Evolutionary conservation across 352 stramenopile species (phyloP).

Genomic region (Pythium aquatile): DNA sequence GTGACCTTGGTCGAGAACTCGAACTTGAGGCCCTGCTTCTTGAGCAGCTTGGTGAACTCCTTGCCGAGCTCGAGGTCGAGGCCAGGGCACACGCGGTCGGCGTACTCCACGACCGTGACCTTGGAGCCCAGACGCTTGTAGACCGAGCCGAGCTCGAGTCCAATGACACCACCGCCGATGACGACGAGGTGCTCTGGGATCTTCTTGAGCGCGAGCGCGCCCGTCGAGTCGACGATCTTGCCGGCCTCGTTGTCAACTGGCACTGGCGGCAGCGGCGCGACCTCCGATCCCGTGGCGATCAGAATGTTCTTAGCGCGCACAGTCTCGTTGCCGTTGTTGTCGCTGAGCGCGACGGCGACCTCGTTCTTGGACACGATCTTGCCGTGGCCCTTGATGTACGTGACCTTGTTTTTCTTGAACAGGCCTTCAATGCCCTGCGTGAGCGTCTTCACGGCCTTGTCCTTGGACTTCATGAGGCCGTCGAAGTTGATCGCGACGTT

Average conservation of each 20-base stretch:
- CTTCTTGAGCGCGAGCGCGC: conserved; percentile 91
- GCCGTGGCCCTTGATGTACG: conserved; percentile 97
- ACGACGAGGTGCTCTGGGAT: conserved; percentile 96
- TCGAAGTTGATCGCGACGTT: conserved; percentile 93
- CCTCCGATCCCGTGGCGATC: conserved; percentile 87
- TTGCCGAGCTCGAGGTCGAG: conserved; percentile 96
- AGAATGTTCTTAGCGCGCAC: conserved; percentile 98
- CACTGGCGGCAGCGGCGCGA: conserved; percentile 93
- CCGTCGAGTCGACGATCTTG: conserved; percentile 99
- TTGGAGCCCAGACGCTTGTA: conserved; percentile 94
- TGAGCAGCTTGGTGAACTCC: conserved; percentile 96
- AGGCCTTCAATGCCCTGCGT: conserved; percentile 97
- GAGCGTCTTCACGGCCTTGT: conserved; percentile 92
- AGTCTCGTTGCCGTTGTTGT: conserved; percentile 86
- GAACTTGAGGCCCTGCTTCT: conserved; percentile 99
- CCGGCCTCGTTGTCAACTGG: conserved; percentile 96
- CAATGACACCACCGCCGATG: conserved; percentile 97
- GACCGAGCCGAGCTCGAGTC: conserved; percentile 98
- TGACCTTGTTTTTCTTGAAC: conserved; percentile 99
- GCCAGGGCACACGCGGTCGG: conserved; percentile 91
- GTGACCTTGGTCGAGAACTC: conserved; percentile 97
- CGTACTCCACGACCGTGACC: conserved; percentile 98
- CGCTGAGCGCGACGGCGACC: conserved; percentile 91
- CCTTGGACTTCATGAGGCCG: conserved; percentile 97
- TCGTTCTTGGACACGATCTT: conserved; percentile 92